Base-by-base conservation (phyloP, 2,329 filamentous ascomycete genomes). In the Grosmannia huntii region DNA sequence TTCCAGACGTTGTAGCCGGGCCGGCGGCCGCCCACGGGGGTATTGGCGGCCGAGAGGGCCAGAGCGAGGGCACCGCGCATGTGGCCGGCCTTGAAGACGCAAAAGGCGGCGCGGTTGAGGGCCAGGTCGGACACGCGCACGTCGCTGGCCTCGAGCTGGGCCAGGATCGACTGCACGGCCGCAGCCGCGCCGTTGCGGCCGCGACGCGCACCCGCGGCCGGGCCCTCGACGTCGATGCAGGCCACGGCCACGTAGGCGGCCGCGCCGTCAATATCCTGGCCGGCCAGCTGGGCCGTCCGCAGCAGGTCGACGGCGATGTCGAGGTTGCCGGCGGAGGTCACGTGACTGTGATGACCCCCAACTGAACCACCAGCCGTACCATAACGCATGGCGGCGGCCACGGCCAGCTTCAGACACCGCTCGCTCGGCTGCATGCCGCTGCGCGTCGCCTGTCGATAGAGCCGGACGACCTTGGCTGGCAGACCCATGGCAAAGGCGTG, bases 351-450 rank as follows among this genome's bases (percentile, higher is more conserved):
- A 10, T 64, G 65, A 44, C 71, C 56, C 2, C 49, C 4, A 28
- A 4, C 27, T 28, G 4, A 7, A 28, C 27, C 27, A 28, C 27
- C 27, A 4, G 4, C 27, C 4, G 27, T 7, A 28, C 4, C 31
- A 5, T 33, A 65, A 19, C 66, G 66, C 55, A 80, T 63, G 16
- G 71, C 68, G 2, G 76, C 75, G 11, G 72, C 63, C 10, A 81
- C 72, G 10, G 75, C 77, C 5, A 80, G 67, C n/a, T 74, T 72
- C 16, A 81, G 68, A 57, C 74, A 77, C 27, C 72, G 69, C 3
- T 65, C 64, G 31, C 71, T 73, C 60, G 69, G 69, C 1, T 67
- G 66, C 63, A 76, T 67, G 21, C 71, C 70, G 5, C 63, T 65
- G 11, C 61, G 62, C 1, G 69, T 51, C 0, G 72, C 72, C 28